These are phyloP conservation scores for Coprinopsis sp. DNA, from an alignment of 768 basidiomycete genomes.

Conservation along the genomic window DNA sequence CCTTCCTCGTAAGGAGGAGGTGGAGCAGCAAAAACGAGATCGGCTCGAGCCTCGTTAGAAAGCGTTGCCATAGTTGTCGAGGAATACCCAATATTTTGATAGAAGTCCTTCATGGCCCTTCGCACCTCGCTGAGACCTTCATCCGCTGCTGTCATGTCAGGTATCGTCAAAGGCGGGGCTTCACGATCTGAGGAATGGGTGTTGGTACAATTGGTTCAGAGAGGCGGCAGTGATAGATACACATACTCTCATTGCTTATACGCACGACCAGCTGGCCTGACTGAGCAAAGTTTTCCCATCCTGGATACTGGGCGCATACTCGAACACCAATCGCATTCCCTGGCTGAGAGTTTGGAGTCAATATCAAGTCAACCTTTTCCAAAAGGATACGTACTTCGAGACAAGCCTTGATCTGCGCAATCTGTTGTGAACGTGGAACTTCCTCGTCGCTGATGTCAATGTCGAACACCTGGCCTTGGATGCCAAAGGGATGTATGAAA, in stretches of 20 bases:
- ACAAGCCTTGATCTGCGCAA: too few species aligned
- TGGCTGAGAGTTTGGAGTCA: slow-evolving; percentile 12
- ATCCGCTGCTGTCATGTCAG: not conserved
- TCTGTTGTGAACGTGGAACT: too few species aligned
- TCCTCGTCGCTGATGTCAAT: too few species aligned
- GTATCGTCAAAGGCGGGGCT: too few species aligned
- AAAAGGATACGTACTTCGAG: slow-evolving; percentile 14
- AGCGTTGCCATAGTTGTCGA: slow-evolving; percentile 2
- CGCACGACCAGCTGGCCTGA: slow-evolving; percentile 24
- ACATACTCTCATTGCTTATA: slow-evolving; percentile 21
- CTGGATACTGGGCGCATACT: slow-evolving; percentile 26
- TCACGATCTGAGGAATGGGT: too few species aligned
- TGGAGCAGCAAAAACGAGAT: slow-evolving; percentile 3
- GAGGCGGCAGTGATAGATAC: too few species aligned
- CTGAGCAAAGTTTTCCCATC: slow-evolving; percentile 26
- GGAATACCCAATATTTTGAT: not conserved
- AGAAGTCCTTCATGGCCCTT: not conserved
- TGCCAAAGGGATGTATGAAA: too few species aligned
- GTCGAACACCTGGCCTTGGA: too few species aligned
- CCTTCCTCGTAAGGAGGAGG: slow-evolving; percentile 12
- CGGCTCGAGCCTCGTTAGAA: slow-evolving; percentile 9
- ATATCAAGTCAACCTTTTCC: not conserved
- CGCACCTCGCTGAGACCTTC: not conserved
- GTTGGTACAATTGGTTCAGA: too few species aligned
- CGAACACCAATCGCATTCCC: slow-evolving; percentile 29